A percentile compares a stretch with the other conserved stretches of the same genome.
These are phyloP conservation scores for Phlebopus sp. DNA, from an alignment of 1,284 basidiomycete genomes.

Conservation along the genomic window DNA sequence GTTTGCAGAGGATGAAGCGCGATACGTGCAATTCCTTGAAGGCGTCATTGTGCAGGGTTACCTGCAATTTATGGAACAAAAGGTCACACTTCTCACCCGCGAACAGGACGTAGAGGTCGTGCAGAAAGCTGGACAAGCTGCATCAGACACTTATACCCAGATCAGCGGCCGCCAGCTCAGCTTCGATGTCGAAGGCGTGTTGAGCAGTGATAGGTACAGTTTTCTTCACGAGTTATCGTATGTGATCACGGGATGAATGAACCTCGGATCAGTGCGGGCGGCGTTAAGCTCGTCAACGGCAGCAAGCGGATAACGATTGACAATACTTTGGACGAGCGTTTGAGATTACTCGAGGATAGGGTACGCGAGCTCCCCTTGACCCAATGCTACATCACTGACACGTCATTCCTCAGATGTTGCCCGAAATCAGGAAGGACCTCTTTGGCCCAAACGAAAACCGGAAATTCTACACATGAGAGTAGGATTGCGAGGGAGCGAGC, in stretches of 20 bases:
- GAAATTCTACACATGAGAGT: slow-evolving; percentile 70
- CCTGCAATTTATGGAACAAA: slow-evolving; percentile 70
- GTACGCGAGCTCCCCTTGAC: slow-evolving; percentile 41
- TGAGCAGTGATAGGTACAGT: slow-evolving; percentile 73
- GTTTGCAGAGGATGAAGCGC: slow-evolving; percentile 67
- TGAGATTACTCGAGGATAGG: slow-evolving; percentile 84
- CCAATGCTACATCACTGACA: slow-evolving; percentile 4
- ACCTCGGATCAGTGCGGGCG: slow-evolving; percentile 58
- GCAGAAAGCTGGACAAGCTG: slow-evolving; percentile 59
- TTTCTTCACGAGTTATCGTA: neutral
- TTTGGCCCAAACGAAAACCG: slow-evolving; percentile 86
- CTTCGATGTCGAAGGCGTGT: slow-evolving; percentile 60
- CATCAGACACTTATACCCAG: slow-evolving; percentile 65
- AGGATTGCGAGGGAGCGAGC: neutral
- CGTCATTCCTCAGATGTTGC: slow-evolving; percentile 73
- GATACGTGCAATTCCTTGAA: slow-evolving; percentile 79
- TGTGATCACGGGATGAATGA: neutral
- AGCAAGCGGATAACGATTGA: slow-evolving; percentile 81
- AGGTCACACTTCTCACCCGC: slow-evolving; percentile 61
- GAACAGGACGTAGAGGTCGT: slow-evolving; percentile 57
- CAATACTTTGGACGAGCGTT: slow-evolving; percentile 88
- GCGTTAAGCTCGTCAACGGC: slow-evolving; percentile 74
- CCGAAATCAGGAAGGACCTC: slow-evolving; percentile 82
- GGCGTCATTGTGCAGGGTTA: slow-evolving; percentile 79
- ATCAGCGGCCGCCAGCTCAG: slow-evolving; percentile 72